Conservation (phyloP, 306 rosid genomes). For the Cicer arietinum region DNA sequence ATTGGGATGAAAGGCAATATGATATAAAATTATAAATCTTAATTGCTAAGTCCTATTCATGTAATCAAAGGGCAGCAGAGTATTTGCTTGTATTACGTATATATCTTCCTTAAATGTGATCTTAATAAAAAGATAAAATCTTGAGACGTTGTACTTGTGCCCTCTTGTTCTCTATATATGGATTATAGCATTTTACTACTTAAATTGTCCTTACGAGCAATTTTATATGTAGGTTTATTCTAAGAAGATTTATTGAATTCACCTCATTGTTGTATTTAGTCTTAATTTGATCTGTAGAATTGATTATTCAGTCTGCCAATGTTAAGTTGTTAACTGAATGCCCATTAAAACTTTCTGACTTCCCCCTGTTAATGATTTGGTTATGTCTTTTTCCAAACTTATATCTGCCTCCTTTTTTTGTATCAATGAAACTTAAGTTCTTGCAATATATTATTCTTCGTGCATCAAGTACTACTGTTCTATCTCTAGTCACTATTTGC, state of each 20-base stretch:
- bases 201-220: slow-evolving; percentile 15
- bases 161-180: background rate
- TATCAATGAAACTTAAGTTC: background rate
- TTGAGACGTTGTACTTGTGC: background rate
- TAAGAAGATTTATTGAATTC: slow-evolving; percentile 18
- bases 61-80: background rate
- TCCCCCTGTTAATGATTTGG: slow-evolving; percentile 9
- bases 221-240: slow-evolving; percentile 8
- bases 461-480: background rate
- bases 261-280: slow-evolving; percentile 7
- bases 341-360: slow-evolving; percentile 11
- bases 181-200: slow-evolving; percentile 14
- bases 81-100: slow-evolving; percentile 9
- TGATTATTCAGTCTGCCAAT: slow-evolving; percentile 28
- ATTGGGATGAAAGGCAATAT: background rate
- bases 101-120: background rate
- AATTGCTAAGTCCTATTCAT: background rate
- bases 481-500: slow-evolving; percentile 4
- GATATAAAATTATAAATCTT: slow-evolving; percentile 9
- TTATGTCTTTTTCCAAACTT: slow-evolving; percentile 13
- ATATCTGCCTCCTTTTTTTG: background rate
- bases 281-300: slow-evolving; percentile 5
- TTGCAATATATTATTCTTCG: slow-evolving; percentile 1
- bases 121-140: slow-evolving; percentile 6
- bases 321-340: background rate